A percentile compares a stretch with the other conserved stretches of the same genome.
phyloP scores from a whole-genome alignment of 2,329 filamentous ascomycete genomes.

The Alternaria tenuissima region DNA sequence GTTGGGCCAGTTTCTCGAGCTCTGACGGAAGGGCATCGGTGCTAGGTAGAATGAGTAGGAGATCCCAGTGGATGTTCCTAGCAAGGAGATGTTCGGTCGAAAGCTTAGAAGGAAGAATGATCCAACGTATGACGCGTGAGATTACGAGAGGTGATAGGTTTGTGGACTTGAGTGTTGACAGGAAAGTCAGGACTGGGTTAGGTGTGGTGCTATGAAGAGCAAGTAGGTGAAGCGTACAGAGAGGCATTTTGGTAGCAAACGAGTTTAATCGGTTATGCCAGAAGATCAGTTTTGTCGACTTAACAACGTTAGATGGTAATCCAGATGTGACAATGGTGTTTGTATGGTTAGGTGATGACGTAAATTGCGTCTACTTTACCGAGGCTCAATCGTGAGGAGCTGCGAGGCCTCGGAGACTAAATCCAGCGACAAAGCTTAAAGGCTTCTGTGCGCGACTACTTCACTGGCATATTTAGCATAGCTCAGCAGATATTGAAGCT shows the following conservation, averaged over 20 bases:
- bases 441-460: background rate
- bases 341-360: constrained; percentile 26
- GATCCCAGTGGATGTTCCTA: constrained; percentile 55
- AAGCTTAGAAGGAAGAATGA: constrained; percentile 56
- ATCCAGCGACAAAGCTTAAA: background rate
- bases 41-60: constrained; percentile 56
- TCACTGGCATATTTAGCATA: background rate
- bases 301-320: background rate
- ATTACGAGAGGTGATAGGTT: constrained; percentile 53
- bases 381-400: constrained; percentile 30
- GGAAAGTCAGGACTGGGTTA: constrained; percentile 50
- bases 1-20: constrained; percentile 33
- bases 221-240: constrained; percentile 59
- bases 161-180: constrained; percentile 48
- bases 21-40: constrained; percentile 36
- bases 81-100: constrained; percentile 55
- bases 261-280: background rate
- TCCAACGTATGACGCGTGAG: constrained; percentile 58
- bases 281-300: background rate
- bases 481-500: background rate
- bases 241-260: constrained; percentile 54
- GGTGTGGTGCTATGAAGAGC: constrained; percentile 50
- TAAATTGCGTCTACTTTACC: constrained; percentile 26
- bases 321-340: constrained; percentile 2
- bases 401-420: background rate